phyloP scores from a whole-genome alignment of 257 asterid species.

The Apocynum venetum region DNA sequence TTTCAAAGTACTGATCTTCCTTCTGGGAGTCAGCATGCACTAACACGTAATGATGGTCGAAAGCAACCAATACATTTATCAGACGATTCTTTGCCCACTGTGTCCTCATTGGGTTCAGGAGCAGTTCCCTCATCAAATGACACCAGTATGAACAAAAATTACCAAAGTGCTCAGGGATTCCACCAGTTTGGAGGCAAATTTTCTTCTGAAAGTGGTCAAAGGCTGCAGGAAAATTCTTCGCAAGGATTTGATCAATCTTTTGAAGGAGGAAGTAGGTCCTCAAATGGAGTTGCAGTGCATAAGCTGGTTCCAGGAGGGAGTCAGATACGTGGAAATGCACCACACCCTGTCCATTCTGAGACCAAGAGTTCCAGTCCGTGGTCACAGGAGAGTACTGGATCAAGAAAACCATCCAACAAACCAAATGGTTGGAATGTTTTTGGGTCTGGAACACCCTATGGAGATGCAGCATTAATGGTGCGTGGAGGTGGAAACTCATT shows the following conservation, averaged over 20 bases:
- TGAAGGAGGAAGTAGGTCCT: slow-evolving; percentile 43
- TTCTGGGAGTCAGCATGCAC: slow-evolving; percentile 36
- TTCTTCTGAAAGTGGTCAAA: slow-evolving; percentile 29
- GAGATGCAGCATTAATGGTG: slow-evolving; percentile 34
- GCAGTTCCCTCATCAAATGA: slow-evolving; percentile 20
- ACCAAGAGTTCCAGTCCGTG: slow-evolving; percentile 32
- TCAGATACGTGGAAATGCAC: slow-evolving; percentile 34
- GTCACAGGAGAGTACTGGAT: slow-evolving; percentile 36
- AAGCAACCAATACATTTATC: slow-evolving; percentile 33
- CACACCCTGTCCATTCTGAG: slow-evolving; percentile 43
- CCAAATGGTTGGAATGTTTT: slow-evolving; percentile 50
- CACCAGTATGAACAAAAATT: slow-evolving; percentile 15
- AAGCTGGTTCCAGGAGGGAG: slow-evolving; percentile 37
- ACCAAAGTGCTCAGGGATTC: slow-evolving; percentile 24
- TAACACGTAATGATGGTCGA: slow-evolving; percentile 31
- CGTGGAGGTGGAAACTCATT: slow-evolving; percentile 38
- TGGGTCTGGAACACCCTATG: slow-evolving; percentile 38
- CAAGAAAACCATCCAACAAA: slow-evolving; percentile 28
- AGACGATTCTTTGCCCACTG: slow-evolving; percentile 19
- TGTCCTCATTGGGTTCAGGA: slow-evolving; percentile 27
- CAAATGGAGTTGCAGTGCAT: slow-evolving; percentile 28
- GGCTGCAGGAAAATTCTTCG: slow-evolving; percentile 27
- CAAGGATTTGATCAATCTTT: slow-evolving; percentile 27
- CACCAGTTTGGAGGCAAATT: slow-evolving; percentile 34
- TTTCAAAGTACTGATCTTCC: slow-evolving; percentile 34